Conservation (phyloP, 768 basidiomycete species). For the Auriscalpium vulgare region DNA sequence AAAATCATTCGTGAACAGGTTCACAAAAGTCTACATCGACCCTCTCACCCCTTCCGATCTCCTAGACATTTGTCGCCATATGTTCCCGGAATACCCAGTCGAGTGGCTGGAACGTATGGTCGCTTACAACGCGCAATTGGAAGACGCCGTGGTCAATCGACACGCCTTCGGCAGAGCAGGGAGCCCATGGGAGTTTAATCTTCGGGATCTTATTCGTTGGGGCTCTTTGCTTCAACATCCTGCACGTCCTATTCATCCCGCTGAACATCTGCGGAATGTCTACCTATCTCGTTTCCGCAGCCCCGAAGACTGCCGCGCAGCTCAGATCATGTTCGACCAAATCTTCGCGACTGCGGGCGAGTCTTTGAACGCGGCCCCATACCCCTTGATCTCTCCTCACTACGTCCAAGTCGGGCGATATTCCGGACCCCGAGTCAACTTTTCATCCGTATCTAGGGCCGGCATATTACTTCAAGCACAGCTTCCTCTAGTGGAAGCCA, state of each 20-base stretch:
- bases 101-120: constrained; percentile 68
- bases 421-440: constrained; percentile 26
- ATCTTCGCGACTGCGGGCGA: constrained; percentile 32
- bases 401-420: constrained; percentile 65
- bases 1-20: constrained; percentile 94
- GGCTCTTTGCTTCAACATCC: constrained; percentile 41
- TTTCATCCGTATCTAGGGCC: constrained; percentile 28
- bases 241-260: constrained; percentile 38
- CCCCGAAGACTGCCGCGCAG: constrained; percentile 49
- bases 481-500: constrained; percentile 59
- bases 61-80: constrained; percentile 63
- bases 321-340: constrained; percentile 44
- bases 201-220: constrained; percentile 93
- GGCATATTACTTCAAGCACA: constrained; percentile 54
- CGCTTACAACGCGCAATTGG: constrained; percentile 64
- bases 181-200: constrained; percentile 96
- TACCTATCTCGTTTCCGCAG: constrained; percentile 87
- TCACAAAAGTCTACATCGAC: constrained; percentile 94
- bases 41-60: constrained; percentile 77
- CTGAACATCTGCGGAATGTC: constrained; percentile 56
- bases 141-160: constrained; percentile 54
- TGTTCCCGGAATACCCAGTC: constrained; percentile 56
- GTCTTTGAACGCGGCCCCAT: constrained; percentile 22
- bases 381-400: constrained; percentile 37
- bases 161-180: constrained; percentile 71